Evolutionary conservation across 1,284 basidiomycete species (phyloP).

Genomic region (Irpex sp.): DNA sequence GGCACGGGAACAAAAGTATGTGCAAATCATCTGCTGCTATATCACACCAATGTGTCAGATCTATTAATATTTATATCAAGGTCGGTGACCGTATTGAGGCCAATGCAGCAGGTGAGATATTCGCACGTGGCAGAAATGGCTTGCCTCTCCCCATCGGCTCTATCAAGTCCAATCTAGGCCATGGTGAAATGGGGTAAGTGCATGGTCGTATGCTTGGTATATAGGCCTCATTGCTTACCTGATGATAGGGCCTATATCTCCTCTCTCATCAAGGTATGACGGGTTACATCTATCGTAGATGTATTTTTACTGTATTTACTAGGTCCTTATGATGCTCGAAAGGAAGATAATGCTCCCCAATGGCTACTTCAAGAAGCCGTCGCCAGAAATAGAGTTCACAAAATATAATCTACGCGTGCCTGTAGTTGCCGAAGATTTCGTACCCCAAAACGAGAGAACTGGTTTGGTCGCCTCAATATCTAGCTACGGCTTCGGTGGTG

Average conservation of each 20-base stretch:
- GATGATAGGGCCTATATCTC: not conserved
- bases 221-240: not conserved
- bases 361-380: constrained; percentile 29
- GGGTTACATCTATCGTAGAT: not conserved
- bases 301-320: constrained; percentile 14
- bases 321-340: constrained; percentile 33
- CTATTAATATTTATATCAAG: constrained; percentile 18
- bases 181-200: not conserved
- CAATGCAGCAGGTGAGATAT: constrained; percentile 41
- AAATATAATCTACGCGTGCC: constrained; percentile 22
- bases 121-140: constrained; percentile 20
- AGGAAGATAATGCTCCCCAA: constrained; percentile 33
- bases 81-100: constrained; percentile 47
- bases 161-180: not conserved
- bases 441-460: constrained; percentile 8
- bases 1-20: constrained; percentile 35
- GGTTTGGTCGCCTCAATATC: constrained; percentile 31
- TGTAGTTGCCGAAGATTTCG: constrained; percentile 15
- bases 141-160: not conserved
- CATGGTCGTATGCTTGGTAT: not conserved
- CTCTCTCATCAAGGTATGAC: not conserved
- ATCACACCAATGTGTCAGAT: constrained; percentile 26
- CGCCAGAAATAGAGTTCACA: constrained; percentile 34
- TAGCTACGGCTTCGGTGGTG: constrained; percentile 39
- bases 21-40: not conserved